Evolutionary conservation across 2,329 filamentous ascomycete species (phyloP), one percentile per base, ranked within the genome.

Genomic region (Elsinoe arachidis): DNA sequence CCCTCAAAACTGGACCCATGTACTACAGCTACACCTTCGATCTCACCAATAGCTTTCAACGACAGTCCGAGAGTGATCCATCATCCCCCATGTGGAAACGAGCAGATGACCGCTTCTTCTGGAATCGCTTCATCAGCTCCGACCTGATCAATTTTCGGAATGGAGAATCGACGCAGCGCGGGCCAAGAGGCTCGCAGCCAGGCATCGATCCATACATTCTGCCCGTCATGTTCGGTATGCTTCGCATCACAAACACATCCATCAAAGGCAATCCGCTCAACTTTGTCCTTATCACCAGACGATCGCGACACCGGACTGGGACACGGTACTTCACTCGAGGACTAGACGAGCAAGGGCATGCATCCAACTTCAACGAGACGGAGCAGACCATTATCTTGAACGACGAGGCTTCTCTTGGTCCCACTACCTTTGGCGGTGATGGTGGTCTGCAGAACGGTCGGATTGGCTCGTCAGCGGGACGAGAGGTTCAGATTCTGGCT

Each of bases 341-440:
- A 54, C 83, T 97, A 47, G 92, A 99, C 68, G 91, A 96, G 63
- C 80, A 93, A 61, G 93, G 93, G 21, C 84, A 97, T 70, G 93
- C 93, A n/a, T 90, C 93, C 63, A 99, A 99, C 71, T 99, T 92
- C 79, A 99, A 99, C 69, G 93, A 99, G 77, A 97, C 93, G 0
- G 93, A 99, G 70, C 93, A 99, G 70, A 79, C 93, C 34, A 80
- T 96, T 60, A 83, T 99, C 37, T 73, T 97, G 64, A 97, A 97
- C 66, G 93, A 97, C 72, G 80, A 76, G 57, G 79, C 81, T 49
- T 79, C 80, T 2, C 83, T 83, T 58, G 86, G 87, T 0, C 74
- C 93, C 43, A 85, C 88, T 39, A 91, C 90, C 5, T 96, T 88
- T 71, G 86, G 86, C 52, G 87, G 88, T 55, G 87, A 86, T 64